Evolutionary conservation across 345 rosid genomes (phyloP).

Genomic region (Sapria himalayana): DNA sequence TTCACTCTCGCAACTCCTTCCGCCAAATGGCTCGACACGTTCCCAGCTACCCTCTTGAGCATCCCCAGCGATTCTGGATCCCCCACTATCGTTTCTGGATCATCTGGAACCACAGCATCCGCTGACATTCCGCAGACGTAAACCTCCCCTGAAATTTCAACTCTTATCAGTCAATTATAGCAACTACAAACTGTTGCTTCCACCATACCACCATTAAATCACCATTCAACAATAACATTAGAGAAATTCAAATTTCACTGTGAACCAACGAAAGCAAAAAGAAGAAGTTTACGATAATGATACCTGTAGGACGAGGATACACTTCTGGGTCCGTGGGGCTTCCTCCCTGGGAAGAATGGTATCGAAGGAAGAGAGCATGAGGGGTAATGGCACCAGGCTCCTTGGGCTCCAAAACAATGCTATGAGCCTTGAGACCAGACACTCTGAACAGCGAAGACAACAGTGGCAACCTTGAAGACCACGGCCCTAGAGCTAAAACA

Average conservation of each 20-base stretch:
- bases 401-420: slow-evolving; percentile 55
- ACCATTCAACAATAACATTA: background rate
- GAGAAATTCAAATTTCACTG: background rate
- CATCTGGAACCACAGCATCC: slow-evolving; percentile 53
- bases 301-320: slow-evolving; percentile 70
- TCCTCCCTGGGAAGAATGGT: slow-evolving; percentile 25
- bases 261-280: background rate
- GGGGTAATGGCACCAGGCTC: slow-evolving; percentile 37
- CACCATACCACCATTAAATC: background rate
- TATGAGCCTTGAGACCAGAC: slow-evolving; percentile 61
- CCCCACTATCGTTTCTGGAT: slow-evolving; percentile 36
- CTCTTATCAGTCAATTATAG: too few species aligned
- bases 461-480: slow-evolving; percentile 56
- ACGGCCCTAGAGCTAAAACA: slow-evolving; percentile 68
- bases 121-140: slow-evolving; percentile 80
- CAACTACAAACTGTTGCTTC: too few species aligned
- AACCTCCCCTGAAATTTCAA: slow-evolving; percentile 42
- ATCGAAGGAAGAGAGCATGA: slow-evolving; percentile 51
- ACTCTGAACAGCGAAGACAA: slow-evolving; percentile 41
- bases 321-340: slow-evolving; percentile 57
- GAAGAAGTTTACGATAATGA: background rate
- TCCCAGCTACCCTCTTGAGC: slow-evolving; percentile 55
- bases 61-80: slow-evolving; percentile 44
- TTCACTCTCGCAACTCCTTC: slow-evolving; percentile 39
- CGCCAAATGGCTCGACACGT: slow-evolving; percentile 46